Percentiles rank a stretch among this genome's conserved stretches.
Evolutionary conservation across 805 yeast genomes (phyloP).

Genomic region (Saccharomyces jurei): DNA sequence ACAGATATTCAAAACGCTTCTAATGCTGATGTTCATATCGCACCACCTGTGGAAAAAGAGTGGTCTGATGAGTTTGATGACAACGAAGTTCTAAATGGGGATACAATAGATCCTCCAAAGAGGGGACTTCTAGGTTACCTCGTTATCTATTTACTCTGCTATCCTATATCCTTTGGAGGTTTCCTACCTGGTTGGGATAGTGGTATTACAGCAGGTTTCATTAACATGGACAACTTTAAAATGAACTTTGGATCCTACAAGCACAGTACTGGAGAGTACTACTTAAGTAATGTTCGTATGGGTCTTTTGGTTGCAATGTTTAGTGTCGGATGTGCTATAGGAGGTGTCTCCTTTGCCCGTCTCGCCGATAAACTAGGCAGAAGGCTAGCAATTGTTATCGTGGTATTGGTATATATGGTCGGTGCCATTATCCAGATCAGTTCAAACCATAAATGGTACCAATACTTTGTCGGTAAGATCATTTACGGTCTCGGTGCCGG

Average conservation of each 20-base stretch:
- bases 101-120: neutral
- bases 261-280: slow-evolving; percentile 35
- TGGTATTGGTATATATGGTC: slow-evolving; percentile 47
- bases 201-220: slow-evolving; percentile 60
- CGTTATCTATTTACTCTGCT: slow-evolving; percentile 23
- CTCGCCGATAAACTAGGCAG: slow-evolving; percentile 51
- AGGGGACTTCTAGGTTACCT: neutral
- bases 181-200: slow-evolving; percentile 64
- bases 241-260: slow-evolving; percentile 41
- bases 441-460: slow-evolving; percentile 36
- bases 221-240: slow-evolving; percentile 47
- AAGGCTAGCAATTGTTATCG: slow-evolving; percentile 44
- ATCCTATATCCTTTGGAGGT: slow-evolving; percentile 50
- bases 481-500: slow-evolving; percentile 70
- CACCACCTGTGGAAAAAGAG: neutral
- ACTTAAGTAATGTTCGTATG: slow-evolving; percentile 38
- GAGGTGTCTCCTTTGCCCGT: slow-evolving; percentile 41
- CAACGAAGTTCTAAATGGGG: neutral
- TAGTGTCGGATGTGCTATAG: slow-evolving; percentile 4
- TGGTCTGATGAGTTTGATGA: neutral
- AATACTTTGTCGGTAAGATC: slow-evolving; percentile 34
- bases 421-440: slow-evolving; percentile 54
- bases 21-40: neutral
- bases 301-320: slow-evolving; percentile 45
- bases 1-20: neutral